Evolutionary conservation across 2,329 filamentous ascomycete genomes (phyloP), one percentile per base, ranked within the genome.

Genomic region (Achaetomium macrosporum): DNA sequence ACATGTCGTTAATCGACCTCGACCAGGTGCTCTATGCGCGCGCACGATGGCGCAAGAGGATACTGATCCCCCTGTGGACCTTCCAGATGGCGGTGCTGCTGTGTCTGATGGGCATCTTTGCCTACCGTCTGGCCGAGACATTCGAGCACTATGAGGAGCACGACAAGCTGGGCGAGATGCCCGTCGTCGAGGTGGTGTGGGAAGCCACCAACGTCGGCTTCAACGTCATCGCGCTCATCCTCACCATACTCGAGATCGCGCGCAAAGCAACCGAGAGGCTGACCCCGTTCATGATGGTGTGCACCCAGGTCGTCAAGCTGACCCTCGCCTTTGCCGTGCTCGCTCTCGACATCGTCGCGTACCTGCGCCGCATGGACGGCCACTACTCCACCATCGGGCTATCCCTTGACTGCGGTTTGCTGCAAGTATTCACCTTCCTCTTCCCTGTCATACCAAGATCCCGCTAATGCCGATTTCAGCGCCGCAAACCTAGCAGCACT

Each of bases 261-360:
- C 73, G 68, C 58, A 74, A 71, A 53, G 68, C 71, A 44, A 68
- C 72, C 30, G 76, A 81, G 63, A 71, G 73, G 1, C 63, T 82
- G 50, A 81, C 79, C 11, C 78, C 79, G 2, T 75, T 78, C 64
- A 74, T 73, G 5, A 73, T 82, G 69, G 65, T 82, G 3, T 74
- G 76, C 56, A 74, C 73, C 16, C 74, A 79, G 54, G 64, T 75
- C 52, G 57, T 81, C 60, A 81, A 80, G 59, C 57, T 76, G 41
- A 69, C 72, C 0, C 71, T 77, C 17, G 71, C 76, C 0, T 57
- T 68, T 7, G 72, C 71, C 35, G 74, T 77, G 25, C 66, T 82
- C 20, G 74, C 68, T 1, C 68, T 82, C 25, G 77, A 82, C 53
- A 65, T 79, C 25, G 70, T 78, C 35, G 70, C 79, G n/a, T 77